Conservation (phyloP, 768 basidiomycete genomes). For the Russula earlei region DNA sequence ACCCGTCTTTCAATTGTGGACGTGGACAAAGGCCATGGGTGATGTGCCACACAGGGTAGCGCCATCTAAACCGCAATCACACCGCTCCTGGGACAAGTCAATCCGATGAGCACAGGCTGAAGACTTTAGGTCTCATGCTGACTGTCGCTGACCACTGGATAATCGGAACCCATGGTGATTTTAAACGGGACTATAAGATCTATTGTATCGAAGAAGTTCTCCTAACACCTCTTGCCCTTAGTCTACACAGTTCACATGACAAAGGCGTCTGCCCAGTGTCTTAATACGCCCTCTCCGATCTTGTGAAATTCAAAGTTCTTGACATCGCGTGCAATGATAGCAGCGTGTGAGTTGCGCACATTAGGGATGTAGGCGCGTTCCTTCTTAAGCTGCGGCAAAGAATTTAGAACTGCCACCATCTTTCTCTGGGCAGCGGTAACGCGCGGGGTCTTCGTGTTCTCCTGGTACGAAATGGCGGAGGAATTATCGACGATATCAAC, state of each 20-base stretch:
- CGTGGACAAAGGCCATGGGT: no score
- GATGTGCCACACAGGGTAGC: no score
- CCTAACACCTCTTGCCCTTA: no score
- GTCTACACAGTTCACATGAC: slow-evolving; percentile 26
- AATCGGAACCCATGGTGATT: no score
- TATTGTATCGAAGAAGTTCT: no score
- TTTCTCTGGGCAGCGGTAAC: slow-evolving; percentile 48
- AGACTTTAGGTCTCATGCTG: no score
- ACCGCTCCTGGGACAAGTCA: no score
- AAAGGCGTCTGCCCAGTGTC: slow-evolving; percentile 64
- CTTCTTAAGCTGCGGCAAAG: slow-evolving; percentile 59
- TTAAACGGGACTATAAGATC: no score
- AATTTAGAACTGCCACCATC: slow-evolving; percentile 54
- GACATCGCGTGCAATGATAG: slow-evolving; percentile 62
- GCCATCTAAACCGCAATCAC: no score
- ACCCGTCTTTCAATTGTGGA: no score
- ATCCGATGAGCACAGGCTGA: no score
- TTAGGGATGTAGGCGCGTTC: slow-evolving; percentile 53
- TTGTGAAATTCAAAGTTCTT: slow-evolving; percentile 48
- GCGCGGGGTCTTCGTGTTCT: slow-evolving; percentile 19
- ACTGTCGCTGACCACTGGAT: no score
- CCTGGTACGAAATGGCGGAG: background rate
- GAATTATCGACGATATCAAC: slow-evolving; percentile 46
- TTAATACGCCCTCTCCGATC: slow-evolving; percentile 53
- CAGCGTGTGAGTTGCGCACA: slow-evolving; percentile 57